A percentile compares a stretch with the other conserved stretches of the same genome.
phyloP scores from a whole-genome alignment of 177 flowering plant genomes.

The Telopea speciosissima region DNA sequence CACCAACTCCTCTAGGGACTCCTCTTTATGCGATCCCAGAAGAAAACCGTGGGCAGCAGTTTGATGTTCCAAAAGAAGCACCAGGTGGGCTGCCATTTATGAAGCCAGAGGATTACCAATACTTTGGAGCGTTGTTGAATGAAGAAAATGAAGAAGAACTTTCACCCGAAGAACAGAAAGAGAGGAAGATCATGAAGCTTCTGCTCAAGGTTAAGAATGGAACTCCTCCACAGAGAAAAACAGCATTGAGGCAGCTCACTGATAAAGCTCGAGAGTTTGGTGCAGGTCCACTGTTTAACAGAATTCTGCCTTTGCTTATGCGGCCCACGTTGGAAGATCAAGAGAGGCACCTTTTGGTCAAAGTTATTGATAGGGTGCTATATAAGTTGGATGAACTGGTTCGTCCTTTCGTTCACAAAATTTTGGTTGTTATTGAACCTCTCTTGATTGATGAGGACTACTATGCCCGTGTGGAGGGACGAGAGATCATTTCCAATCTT shows the following conservation, averaged over 20 bases:
- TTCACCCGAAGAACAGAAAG: slow-evolving; percentile 94
- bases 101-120: slow-evolving; percentile 96
- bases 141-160: slow-evolving; percentile 91
- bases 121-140: slow-evolving; percentile 77
- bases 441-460: slow-evolving; percentile 96
- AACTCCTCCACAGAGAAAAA: slow-evolving; percentile 97
- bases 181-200: slow-evolving; percentile 94
- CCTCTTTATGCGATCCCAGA: slow-evolving; percentile 85
- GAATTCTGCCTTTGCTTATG: slow-evolving; percentile 92
- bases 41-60: slow-evolving; percentile 94
- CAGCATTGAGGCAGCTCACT: slow-evolving; percentile 94
- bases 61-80: slow-evolving; percentile 83
- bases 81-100: slow-evolving; percentile 89
- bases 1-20: slow-evolving; percentile 91
- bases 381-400: slow-evolving; percentile 97
- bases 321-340: slow-evolving; percentile 97
- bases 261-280: slow-evolving; percentile 97
- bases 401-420: slow-evolving; percentile 93
- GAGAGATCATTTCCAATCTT: slow-evolving; percentile 93
- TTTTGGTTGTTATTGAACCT: slow-evolving; percentile 96
- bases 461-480: slow-evolving; percentile 97
- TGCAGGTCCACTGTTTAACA: slow-evolving; percentile 90
- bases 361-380: slow-evolving; percentile 94
- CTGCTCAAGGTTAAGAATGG: slow-evolving; percentile 98
- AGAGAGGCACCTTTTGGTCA: slow-evolving; percentile 94